Evolutionary conservation across 768 basidiomycete genomes (phyloP), one percentile per base, ranked within the genome.

Genomic region (Calocybe cyanea): DNA sequence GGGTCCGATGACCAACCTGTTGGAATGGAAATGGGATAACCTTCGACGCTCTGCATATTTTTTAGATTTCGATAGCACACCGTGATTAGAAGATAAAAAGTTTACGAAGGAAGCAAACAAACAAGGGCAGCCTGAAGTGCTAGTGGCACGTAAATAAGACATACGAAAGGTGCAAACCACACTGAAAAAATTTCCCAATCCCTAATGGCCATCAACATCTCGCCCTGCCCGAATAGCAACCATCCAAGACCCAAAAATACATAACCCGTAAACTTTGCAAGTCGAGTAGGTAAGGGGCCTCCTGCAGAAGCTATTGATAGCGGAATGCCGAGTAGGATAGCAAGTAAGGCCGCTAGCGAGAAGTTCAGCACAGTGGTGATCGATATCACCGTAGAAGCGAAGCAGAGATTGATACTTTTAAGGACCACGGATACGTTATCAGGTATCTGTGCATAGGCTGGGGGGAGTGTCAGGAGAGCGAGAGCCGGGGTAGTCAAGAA

Each of bases 361-460:
- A 95, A 95, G 63, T 97, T 96, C 61, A 96, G 80, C 48, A 96
- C 83, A 13, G 91, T 85, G 21, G 82, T 83, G 30, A 90, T 80
- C 10, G 78, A 92, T 51, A 96, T 86, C 40, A 92, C 76, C 1
- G 88, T 86, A 2, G 95, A 95, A 18, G 90, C 79, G 37, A 88
- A 65, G 62, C 93, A 89, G 20, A 94, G 78, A 55, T 86, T 87
- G 49, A 91, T 69, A 0, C 86, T 71, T 53, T 88, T 83, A 33
- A 94, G 68, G 14, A 87, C 65, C 14, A 64, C 58, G 14, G 71
- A 76, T 28, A 67, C 60, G 17, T 70, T 72, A 41, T 71, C 72
- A 11, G 49, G 48, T 32, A 62, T 65, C 17, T 59, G 43, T 25
- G 49, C 36, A 10, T 58, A 48, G 14, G 56, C 10, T 15, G 46